These are phyloP conservation scores for Boehmeria nivea DNA, from an alignment of 306 rosid genomes.

Conservation along the genomic window DNA sequence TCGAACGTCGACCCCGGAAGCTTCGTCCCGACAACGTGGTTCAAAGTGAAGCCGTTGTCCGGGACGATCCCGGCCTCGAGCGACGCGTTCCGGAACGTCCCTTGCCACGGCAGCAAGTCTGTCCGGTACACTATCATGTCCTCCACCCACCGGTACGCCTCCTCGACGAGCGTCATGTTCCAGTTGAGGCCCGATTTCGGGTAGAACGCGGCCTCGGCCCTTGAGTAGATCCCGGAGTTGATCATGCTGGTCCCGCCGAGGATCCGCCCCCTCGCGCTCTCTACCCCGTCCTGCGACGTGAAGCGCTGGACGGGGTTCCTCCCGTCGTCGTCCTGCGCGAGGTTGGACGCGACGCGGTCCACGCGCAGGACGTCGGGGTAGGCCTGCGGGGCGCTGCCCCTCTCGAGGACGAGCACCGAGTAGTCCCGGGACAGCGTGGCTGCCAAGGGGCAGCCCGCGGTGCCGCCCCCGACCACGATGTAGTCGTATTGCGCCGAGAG, in stretches of 20 bases:
- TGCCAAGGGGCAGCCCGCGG: conserved; percentile 32
- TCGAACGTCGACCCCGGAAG: conserved; percentile 21
- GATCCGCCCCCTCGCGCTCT: conserved; percentile 15
- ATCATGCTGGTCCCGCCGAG: conserved; percentile 26
- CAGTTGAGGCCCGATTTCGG: conserved; percentile 1
- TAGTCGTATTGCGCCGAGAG: conserved; percentile 21
- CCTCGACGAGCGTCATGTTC: conserved; percentile 22
- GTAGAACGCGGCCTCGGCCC: conserved; percentile 13
- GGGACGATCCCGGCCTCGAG: conserved; percentile 10
- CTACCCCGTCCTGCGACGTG: conserved; percentile 20
- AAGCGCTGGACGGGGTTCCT: conserved; percentile 6
- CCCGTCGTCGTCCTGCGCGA: conserved; percentile 18
- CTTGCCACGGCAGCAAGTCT: conserved; percentile 3
- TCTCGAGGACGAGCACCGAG: conserved; percentile 21
- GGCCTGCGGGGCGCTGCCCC: conserved; percentile 17
- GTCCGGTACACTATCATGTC: not conserved
- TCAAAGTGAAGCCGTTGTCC: conserved; percentile 14
- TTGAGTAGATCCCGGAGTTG: conserved; percentile 16
- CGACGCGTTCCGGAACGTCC: conserved; percentile 4
- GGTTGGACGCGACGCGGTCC: not conserved
- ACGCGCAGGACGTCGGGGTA: not conserved
- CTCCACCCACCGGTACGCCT: conserved; percentile 27
- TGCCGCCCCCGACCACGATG: conserved; percentile 34
- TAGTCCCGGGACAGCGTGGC: conserved; percentile 24
- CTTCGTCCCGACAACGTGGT: conserved; percentile 14